Base-by-base conservation (phyloP, 306 rosid genomes). In the Quercus agrifolia region DNA sequence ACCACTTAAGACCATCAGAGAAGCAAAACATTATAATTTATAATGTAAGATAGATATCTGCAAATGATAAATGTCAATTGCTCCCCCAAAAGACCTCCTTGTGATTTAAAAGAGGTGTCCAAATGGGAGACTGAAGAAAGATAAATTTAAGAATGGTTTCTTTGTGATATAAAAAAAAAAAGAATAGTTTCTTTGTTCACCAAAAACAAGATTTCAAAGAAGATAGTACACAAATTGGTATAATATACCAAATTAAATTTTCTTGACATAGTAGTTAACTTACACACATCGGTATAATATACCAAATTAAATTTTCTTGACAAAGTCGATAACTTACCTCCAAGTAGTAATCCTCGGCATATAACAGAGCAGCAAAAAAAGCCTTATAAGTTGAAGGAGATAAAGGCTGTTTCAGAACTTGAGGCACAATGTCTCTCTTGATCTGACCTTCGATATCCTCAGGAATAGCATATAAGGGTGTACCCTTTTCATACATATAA, bases 341-440 rank as follows among this genome's bases (percentile, higher is more conserved):
- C 14, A 9, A 30, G 57, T 84, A 77, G 81, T 67, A 82, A 2
- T 87, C 85, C 80, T 87, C 90, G 7, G 81, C 82, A 74, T 79
- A 80, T 49, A 82, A 44, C 7, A 84, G 74, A 74, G 88, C 77
- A 21, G 86, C 83, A 69, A 87, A 87, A 81, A 61, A 79, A 56
- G 74, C 80, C 86, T 77, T 82, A 19, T 87, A 87, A 12, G 88
- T 76, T 4, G 27, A 27, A 25, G 74, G 31, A 27, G 83, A 84
- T 59, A 84, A 51, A 33, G 77, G 83, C 15, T 68, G 35, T 2
- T 46, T 69, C 4, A 87, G 55, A 71, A 87, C 78, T 25, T 58
- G 18, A 2, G 86, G 86, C 33, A 58, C 79, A 21, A 73, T 82
- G 35, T 77, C 83, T 1, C 58, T 64, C 82, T 87, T 66, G 52